Percentiles rank a stretch among this genome's conserved stretches.
Evolutionary conservation across 768 basidiomycete genomes (phyloP).

Genomic region (Suillus subalutaceus): DNA sequence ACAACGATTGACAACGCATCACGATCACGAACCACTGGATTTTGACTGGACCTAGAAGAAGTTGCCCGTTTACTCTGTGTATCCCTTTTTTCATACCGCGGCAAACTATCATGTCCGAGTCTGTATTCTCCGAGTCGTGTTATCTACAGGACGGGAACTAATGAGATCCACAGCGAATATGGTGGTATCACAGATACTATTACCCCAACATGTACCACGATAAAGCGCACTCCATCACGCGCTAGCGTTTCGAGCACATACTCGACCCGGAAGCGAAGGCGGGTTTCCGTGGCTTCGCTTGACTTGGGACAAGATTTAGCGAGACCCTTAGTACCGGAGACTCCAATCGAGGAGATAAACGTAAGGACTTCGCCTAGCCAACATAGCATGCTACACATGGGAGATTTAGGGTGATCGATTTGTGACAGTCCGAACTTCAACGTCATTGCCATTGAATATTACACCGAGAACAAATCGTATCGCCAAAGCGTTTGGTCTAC

Average conservation of each 20-base stretch:
- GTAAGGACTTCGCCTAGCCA: conserved; percentile 24
- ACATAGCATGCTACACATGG: conserved; percentile 4
- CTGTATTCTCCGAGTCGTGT: conserved; percentile 23
- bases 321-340: conserved; percentile 17
- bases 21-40: not conserved
- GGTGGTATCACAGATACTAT: conserved; percentile 26
- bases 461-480: conserved; percentile 73
- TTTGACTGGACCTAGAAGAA: not conserved
- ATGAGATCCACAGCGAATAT: conserved; percentile 14
- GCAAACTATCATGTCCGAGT: conserved; percentile 27
- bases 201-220: conserved; percentile 29
- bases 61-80: not conserved
- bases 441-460: conserved; percentile 54
- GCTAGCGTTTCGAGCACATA: conserved; percentile 42
- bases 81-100: too few relatives aligned
- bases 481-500: conserved; percentile 61
- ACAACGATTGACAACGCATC: conserved; percentile 1
- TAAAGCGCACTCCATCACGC: conserved; percentile 42
- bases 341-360: conserved; percentile 28
- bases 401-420: conserved; percentile 59
- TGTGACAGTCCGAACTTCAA: conserved; percentile 54
- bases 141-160: not conserved
- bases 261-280: conserved; percentile 43
- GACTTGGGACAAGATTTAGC: conserved; percentile 41
- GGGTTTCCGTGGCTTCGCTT: conserved; percentile 42